A percentile compares a stretch with the other conserved stretches of the same genome.
These are phyloP conservation scores for Neoconidiobolus thromboides DNA, from an alignment of 371 early-diverging fungal genomes.

Conservation along the genomic window DNA sequence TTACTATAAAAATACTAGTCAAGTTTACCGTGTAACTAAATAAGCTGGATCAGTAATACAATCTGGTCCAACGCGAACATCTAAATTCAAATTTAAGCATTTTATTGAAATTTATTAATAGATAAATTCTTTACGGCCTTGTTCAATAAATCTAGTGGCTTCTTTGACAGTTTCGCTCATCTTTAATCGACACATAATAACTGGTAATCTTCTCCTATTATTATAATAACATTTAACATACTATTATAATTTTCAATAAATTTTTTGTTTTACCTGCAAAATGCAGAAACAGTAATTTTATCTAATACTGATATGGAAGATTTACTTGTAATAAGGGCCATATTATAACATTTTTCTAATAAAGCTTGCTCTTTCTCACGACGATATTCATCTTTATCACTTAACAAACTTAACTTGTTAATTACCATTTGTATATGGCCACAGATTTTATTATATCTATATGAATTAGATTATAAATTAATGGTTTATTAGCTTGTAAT, in stretches of 20 bases:
- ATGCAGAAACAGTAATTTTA: conserved; percentile 77
- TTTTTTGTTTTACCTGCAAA: conserved; percentile 39
- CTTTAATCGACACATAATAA: conserved; percentile 85
- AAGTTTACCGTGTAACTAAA: conserved; percentile 40
- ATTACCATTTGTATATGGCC: conserved; percentile 78
- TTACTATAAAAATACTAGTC: neutral
- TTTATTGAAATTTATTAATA: neutral
- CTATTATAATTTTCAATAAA: neutral
- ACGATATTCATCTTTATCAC: conserved; percentile 78
- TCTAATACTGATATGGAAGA: conserved; percentile 75
- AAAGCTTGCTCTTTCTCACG: conserved; percentile 56
- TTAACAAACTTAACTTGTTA: conserved; percentile 72
- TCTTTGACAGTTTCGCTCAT: conserved; percentile 94
- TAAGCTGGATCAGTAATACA: conserved; percentile 84
- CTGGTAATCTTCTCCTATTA: conserved; percentile 70
- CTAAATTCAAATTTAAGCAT: conserved; percentile 2
- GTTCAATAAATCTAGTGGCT: conserved; percentile 89
- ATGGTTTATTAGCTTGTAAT: conserved; percentile 6
- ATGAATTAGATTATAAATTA: neutral
- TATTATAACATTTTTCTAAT: conserved; percentile 73
- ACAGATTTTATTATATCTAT: conserved; percentile 78
- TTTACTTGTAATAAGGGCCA: conserved; percentile 76
- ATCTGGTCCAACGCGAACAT: conserved; percentile 89
- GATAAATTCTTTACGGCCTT: conserved; percentile 43
- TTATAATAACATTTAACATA: neutral